These are phyloP conservation scores for Euclidium syriacum DNA, from an alignment of 345 rosid species.

Conservation along the genomic window DNA sequence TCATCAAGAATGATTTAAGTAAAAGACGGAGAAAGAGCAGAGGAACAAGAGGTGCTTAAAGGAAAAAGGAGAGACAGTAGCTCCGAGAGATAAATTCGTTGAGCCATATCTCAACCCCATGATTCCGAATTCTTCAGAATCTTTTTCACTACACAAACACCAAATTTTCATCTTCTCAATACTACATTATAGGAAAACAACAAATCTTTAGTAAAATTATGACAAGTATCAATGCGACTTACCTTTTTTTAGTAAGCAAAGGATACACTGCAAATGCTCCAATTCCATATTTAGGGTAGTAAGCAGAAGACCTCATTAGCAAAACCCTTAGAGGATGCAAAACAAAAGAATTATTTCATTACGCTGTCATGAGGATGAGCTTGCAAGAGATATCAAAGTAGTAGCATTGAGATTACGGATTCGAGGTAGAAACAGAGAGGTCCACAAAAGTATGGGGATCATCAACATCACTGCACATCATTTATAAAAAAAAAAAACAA, in stretches of 20 bases:
- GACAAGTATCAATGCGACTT: neutral
- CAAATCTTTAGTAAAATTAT: neutral
- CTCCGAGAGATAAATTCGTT: constrained; percentile 61
- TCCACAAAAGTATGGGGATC: constrained; percentile 95
- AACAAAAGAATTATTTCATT: constrained; percentile 4
- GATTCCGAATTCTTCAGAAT: constrained; percentile 55
- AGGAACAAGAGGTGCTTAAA: constrained; percentile 29
- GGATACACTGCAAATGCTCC: constrained; percentile 83
- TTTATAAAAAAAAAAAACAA: neutral
- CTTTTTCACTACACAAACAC: constrained; percentile 31
- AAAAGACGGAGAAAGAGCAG: neutral
- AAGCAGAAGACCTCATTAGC: constrained; percentile 62
- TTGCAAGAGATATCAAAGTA: neutral
- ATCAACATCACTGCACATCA: constrained; percentile 65
- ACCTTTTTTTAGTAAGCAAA: constrained; percentile 53
- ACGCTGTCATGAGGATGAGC: neutral
- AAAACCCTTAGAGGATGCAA: constrained; percentile 44
- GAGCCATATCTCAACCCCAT: constrained; percentile 90
- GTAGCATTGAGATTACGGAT: constrained; percentile 50
- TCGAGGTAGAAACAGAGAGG: constrained; percentile 66
- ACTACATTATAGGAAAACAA: neutral
- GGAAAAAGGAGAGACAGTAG: constrained; percentile 55
- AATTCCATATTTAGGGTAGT: constrained; percentile 64
- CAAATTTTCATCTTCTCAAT: neutral
- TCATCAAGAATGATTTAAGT: too few species aligned